phyloP scores from a whole-genome alignment of 2,329 filamentous ascomycete species.

The Blumeriella jaapii region DNA sequence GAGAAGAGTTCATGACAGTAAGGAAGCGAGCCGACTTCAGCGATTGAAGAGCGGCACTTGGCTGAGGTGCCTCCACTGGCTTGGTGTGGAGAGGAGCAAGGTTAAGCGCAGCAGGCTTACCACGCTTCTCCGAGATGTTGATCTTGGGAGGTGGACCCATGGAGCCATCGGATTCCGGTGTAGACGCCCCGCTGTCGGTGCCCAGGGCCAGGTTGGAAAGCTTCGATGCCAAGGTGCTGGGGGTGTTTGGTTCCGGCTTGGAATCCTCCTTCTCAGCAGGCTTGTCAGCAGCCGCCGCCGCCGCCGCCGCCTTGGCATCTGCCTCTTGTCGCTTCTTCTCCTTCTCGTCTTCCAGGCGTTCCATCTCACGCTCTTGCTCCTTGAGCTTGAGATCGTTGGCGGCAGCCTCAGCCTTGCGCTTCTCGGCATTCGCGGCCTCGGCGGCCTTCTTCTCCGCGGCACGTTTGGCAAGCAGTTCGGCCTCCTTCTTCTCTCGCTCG shows the following conservation, averaged over 20 bases:
- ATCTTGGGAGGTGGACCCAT: conserved; percentile 41
- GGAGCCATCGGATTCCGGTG: conserved; percentile 33
- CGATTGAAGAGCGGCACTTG: conserved; percentile 85
- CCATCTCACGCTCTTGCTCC: conserved; percentile 63
- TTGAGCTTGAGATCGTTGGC: conserved; percentile 55
- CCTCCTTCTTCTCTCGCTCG: conserved; percentile 25
- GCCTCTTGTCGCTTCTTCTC: conserved; percentile 45
- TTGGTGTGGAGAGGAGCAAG: conserved; percentile 72
- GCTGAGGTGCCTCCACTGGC: conserved; percentile 79
- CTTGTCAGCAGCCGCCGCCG: conserved; percentile 10
- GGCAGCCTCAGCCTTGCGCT: conserved; percentile 37
- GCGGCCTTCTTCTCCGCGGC: conserved; percentile 28
- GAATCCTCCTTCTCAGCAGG: conserved; percentile 22
- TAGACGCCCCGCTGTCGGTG: conserved; percentile 31
- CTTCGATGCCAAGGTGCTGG: conserved; percentile 31
- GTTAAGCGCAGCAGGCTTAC: conserved; percentile 82
- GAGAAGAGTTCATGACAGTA: conserved; percentile 62
- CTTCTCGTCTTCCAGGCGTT: conserved; percentile 60
- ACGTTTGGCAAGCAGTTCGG: conserved; percentile 27
- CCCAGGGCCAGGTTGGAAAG: conserved; percentile 40
- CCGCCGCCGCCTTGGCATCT: conserved; percentile 26
- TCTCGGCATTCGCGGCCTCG: conserved; percentile 34
- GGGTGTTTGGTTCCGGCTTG: conserved; percentile 20
- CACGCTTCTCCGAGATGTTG: conserved; percentile 47
- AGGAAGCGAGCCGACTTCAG: conserved; percentile 87